Conservation (phyloP, 192 early-diverging fungal species). For the Entophlyctis luteolus region DNA sequence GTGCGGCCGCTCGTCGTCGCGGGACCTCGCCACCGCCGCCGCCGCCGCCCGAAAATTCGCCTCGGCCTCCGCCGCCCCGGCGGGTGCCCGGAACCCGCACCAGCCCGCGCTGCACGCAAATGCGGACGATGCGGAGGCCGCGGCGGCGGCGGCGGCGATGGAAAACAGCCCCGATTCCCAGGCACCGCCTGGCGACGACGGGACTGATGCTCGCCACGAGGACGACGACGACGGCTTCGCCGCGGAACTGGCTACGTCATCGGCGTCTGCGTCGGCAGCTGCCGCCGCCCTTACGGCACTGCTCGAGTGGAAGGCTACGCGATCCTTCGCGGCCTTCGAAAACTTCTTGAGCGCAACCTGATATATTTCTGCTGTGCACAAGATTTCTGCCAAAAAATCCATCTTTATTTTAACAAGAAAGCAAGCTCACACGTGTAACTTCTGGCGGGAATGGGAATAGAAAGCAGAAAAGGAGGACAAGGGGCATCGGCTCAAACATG, state of each 20-base stretch:
- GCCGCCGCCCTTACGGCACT: conserved; percentile 4
- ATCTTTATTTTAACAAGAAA: not conserved
- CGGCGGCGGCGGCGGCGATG: no score
- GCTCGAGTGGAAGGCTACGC: conserved; percentile 35
- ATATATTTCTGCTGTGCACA: not conserved
- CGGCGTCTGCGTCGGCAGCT: no score
- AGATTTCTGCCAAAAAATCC: not conserved
- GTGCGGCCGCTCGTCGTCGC: not conserved
- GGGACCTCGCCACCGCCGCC: no score
- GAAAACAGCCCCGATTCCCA: no score
- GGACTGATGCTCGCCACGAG: no score
- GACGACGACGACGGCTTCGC: no score
- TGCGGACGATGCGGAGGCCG: not conserved
- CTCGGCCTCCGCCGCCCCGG: no score
- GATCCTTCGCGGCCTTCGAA: conserved; percentile 26
- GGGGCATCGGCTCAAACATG: not conserved
- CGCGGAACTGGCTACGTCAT: no score
- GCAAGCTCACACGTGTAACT: not conserved
- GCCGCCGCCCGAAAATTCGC: no score
- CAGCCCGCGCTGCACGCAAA: conserved; percentile 21
- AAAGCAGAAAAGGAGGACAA: not conserved
- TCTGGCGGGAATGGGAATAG: not conserved
- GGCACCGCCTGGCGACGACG: no score
- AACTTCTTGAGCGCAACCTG: not conserved
- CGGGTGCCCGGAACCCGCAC: no score